Percentiles rank a stretch among this genome's conserved stretches.
These are phyloP conservation scores for Hericium rajendrae DNA, from an alignment of 768 basidiomycete genomes.

Conservation along the genomic window DNA sequence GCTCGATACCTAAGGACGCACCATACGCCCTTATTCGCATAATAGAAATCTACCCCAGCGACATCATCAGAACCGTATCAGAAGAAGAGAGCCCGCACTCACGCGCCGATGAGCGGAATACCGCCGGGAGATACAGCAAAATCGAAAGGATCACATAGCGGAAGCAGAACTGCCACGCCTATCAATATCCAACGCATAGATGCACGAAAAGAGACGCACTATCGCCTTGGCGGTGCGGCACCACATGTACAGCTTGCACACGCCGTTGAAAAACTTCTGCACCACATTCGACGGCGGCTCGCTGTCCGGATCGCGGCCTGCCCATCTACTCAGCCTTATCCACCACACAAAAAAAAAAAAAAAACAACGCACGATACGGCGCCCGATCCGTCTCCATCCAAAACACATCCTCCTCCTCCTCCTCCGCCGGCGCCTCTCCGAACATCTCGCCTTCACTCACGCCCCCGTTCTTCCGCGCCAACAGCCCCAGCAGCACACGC, in stretches of 20 bases:
- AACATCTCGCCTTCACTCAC: constrained; percentile 18
- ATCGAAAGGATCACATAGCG: constrained; percentile 40
- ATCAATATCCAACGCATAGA: not conserved
- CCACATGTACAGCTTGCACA: constrained; percentile 31
- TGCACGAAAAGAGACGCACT: constrained; percentile 16
- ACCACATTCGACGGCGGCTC: constrained; percentile 32
- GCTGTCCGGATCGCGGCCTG: constrained; percentile 39
- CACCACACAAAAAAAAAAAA: not conserved
- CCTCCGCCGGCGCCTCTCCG: constrained; percentile 17
- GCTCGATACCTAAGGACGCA: constrained; percentile 9
- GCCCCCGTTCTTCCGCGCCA: constrained; percentile 14
- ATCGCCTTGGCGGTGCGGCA: constrained; percentile 30
- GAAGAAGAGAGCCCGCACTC: constrained; percentile 14
- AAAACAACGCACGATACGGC: constrained; percentile 10
- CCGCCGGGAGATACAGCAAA: constrained; percentile 42
- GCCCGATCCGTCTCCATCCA: constrained; percentile 13
- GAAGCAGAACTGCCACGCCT: constrained; percentile 33
- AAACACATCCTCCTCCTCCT: constrained; percentile 20
- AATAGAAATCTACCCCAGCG: constrained; percentile 28
- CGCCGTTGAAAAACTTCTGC: constrained; percentile 28
- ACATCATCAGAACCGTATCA: not conserved
- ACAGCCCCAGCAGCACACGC: constrained; percentile 21
- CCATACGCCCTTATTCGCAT: constrained; percentile 38
- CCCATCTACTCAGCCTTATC: not conserved
- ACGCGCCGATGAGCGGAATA: constrained; percentile 33